A percentile compares a stretch with the other conserved stretches of the same genome.
phyloP scores from a whole-genome alignment of 129 eudicot genomes.

The Arctium minus region DNA sequence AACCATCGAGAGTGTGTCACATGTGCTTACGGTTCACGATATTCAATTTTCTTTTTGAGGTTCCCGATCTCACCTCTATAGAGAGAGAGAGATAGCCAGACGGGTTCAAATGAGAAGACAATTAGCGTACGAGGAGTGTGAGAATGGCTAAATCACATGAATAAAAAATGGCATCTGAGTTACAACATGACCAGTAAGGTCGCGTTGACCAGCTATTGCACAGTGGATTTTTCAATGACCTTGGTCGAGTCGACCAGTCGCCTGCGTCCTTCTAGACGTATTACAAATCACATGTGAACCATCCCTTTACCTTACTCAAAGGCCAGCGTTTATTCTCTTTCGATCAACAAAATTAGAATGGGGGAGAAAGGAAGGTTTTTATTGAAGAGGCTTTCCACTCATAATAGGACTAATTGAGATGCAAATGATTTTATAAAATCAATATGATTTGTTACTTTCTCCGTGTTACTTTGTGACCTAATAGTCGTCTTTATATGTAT shows the following conservation, averaged over 20 bases:
- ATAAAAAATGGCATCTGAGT: neutral
- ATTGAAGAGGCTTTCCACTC: neutral
- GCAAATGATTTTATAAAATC: too few relatives aligned
- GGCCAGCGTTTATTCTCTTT: neutral
- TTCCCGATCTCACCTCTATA: neutral
- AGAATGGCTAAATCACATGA: neutral
- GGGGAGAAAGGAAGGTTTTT: neutral
- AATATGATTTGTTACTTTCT: too few relatives aligned
- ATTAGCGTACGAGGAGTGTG: neutral
- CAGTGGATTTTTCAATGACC: neutral
- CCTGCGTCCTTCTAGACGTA: neutral
- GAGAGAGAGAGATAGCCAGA: too few relatives aligned
- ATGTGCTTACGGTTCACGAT: neutral
- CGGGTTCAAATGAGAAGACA: too few relatives aligned
- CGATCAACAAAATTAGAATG: neutral
- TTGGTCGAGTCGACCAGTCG: neutral
- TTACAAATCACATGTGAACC: neutral
- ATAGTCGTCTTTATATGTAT: neutral
- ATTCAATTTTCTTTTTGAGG: neutral
- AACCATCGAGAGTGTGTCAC: neutral
- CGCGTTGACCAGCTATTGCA: neutral
- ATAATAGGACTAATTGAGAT: neutral
- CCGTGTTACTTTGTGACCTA: neutral
- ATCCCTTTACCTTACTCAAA: neutral
- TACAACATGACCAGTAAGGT: neutral